These are phyloP conservation scores for Haplographium delicatum DNA, from an alignment of 495 filamentous ascomycete species.

Conservation along the genomic window DNA sequence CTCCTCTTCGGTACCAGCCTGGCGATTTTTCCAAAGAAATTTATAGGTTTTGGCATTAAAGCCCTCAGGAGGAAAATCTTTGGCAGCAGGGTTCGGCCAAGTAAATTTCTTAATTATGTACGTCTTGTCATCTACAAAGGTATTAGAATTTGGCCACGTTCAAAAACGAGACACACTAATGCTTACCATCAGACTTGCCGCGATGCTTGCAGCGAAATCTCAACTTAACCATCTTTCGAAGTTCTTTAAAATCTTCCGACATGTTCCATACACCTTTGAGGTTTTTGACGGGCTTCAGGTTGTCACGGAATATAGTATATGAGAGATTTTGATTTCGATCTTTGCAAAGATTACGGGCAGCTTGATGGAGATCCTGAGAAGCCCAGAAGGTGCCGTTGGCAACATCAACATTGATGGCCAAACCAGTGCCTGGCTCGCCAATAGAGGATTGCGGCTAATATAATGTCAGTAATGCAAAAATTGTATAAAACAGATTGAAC, in stretches of 20 bases:
- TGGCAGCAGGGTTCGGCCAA: constrained; percentile 28
- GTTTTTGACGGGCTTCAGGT: constrained; percentile 20
- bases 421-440: constrained; percentile 36
- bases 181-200: constrained; percentile 33
- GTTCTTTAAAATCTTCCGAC: constrained; percentile 40
- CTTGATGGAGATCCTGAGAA: constrained; percentile 26
- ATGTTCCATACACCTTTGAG: constrained; percentile 5
- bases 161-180: too few relatives aligned
- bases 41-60: constrained; percentile 47
- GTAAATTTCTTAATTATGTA: constrained; percentile 61
- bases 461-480: neutral
- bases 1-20: constrained; percentile 16
- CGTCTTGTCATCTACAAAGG: constrained; percentile 31
- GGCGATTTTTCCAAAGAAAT: constrained; percentile 54
- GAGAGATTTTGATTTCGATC: constrained; percentile 11
- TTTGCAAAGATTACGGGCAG: constrained; percentile 22
- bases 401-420: constrained; percentile 79
- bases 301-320: constrained; percentile 13
- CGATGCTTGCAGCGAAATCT: constrained; percentile 61
- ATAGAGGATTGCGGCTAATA: constrained; percentile 26
- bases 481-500: constrained; percentile 7
- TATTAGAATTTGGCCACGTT: neutral
- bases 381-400: constrained; percentile 74
- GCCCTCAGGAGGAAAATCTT: constrained; percentile 31
- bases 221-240: constrained; percentile 58